Evolutionary conservation across 495 filamentous ascomycete genomes (phyloP), one percentile per base, ranked within the genome.

Genomic region (Penicillium malachiteum): DNA sequence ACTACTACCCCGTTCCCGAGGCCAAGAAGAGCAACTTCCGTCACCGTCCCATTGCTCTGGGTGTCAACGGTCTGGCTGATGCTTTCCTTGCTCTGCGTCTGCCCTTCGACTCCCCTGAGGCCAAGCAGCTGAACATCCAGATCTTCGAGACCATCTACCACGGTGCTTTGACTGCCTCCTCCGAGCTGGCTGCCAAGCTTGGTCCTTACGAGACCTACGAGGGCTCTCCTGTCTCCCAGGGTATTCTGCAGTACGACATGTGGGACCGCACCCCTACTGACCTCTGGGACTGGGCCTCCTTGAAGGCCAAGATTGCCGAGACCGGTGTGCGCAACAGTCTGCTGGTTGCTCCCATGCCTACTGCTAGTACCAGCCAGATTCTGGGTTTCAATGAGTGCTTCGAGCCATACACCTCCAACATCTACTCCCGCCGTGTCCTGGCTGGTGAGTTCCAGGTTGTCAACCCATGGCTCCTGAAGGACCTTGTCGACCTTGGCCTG

Each of bases 111-210:
- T 98, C 95, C 0, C 82, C 89, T 14, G 90, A 96, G 77, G 94
- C 94, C 41, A 87, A 87, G 60, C 83, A 93, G 66, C 83, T 98
- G 64, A 98, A 98, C 81, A 93, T 87, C 64, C 91, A 97, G 73
- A 97, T 98, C 70, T 98, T 98, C 65, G 94, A 98, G 83, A 98
- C 94, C 39, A 97, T 98, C 76, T 98, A 98, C 77, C 94, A 98
- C 71, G 94, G 86, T 69, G 91, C 91, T 54, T 77, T 98, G 52
- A 96, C 91, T 39, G 87, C 90, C 18, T 98, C 94, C 5, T 85
- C 86, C 59, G 84, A 96, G 16, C 71, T 97, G 50, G 91, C 94
- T 55, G 88, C 89, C 80, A 75, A 88, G 52, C 71, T 87, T 35
- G 95, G 95, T 21, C 60, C 91, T 7, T 98, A 98, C 72, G 80